A percentile compares a stretch with the other conserved stretches of the same genome.
phyloP scores from a whole-genome alignment of 345 rosid species.

The Corchorus olitorius region DNA sequence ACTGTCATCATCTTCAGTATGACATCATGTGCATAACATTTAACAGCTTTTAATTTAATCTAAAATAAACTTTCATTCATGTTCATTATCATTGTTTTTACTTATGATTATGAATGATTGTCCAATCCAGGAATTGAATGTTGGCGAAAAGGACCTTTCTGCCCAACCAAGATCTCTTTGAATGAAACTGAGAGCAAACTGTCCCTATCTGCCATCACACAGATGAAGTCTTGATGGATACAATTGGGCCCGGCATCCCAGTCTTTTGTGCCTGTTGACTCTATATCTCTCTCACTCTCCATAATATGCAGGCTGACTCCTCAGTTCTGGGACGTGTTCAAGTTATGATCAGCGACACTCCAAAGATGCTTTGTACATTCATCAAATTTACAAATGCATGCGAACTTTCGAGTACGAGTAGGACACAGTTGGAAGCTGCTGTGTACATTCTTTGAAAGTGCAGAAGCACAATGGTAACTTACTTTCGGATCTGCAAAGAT shows the following conservation, averaged over 20 bases:
- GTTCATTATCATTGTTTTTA: neutral
- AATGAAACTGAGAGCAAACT: neutral
- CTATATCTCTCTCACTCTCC: neutral
- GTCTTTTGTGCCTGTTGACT: neutral
- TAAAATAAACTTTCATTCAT: neutral
- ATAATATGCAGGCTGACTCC: neutral
- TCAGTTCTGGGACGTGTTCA: neutral
- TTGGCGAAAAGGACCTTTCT: constrained; percentile 15
- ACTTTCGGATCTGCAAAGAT: neutral
- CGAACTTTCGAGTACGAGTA: neutral
- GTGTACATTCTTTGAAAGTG: neutral
- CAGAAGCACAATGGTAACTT: neutral
- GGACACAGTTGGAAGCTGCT: neutral
- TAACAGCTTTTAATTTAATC: neutral
- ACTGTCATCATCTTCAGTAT: neutral
- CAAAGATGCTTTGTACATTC: constrained; percentile 16
- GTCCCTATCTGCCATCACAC: neutral
- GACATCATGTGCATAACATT: neutral
- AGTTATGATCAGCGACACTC: neutral
- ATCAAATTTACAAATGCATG: constrained; percentile 11
- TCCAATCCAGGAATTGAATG: constrained; percentile 24
- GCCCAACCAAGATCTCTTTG: neutral
- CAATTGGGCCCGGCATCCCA: neutral
- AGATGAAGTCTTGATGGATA: neutral
- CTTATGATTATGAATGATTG: neutral